phyloP scores from a whole-genome alignment of 352 stramenopile species.

The Aphanomyces cochlioides region DNA sequence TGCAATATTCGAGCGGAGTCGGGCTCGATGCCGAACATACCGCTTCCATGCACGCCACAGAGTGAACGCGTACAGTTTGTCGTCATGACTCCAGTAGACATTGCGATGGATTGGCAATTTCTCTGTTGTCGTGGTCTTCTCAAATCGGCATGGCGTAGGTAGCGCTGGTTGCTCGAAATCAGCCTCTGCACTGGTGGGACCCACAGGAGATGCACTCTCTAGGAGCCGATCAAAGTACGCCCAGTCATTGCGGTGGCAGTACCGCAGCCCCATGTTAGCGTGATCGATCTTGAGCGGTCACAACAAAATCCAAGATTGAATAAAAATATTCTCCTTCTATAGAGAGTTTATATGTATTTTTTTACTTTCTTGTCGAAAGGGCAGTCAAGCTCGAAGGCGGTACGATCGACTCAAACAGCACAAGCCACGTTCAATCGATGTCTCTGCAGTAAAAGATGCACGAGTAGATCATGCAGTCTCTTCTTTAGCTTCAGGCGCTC shows the following conservation, averaged over 20 bases:
- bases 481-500: not conserved
- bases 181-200: not conserved
- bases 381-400: no score
- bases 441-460: no score
- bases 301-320: not conserved
- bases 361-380: not conserved
- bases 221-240: conserved; percentile 25
- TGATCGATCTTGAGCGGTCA: conserved; percentile 18
- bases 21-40: conserved; percentile 9
- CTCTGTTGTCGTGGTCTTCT: not conserved
- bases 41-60: conserved; percentile 23
- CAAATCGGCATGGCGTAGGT: not conserved
- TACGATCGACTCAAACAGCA: no score
- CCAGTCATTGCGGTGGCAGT: conserved; percentile 23
- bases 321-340: not conserved
- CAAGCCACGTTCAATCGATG: not conserved
- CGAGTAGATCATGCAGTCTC: no score
- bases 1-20: conserved; percentile 5
- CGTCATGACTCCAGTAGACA: conserved; percentile 21
- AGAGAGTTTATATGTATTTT: not conserved
- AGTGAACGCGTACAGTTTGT: conserved; percentile 10
- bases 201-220: not conserved
- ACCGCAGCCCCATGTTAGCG: not conserved
- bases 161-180: not conserved
- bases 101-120: not conserved